Conservation (phyloP, 164 flowering plant genomes). For the Annona squamosa region DNA sequence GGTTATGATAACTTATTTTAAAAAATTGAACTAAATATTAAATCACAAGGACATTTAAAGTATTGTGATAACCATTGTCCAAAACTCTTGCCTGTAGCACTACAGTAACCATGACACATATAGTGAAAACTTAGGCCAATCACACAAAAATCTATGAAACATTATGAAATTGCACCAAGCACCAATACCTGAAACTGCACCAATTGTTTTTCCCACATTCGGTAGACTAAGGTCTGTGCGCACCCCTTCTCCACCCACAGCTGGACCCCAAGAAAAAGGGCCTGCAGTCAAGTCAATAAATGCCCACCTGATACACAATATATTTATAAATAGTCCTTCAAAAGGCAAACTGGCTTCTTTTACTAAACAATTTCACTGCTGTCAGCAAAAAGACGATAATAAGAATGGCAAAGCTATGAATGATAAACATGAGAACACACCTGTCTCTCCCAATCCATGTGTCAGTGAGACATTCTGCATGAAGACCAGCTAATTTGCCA, state of each 20-base stretch:
- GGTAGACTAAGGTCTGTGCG: constrained; percentile 87
- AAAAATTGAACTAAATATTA: too few relatives aligned
- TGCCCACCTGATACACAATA: constrained; percentile 67
- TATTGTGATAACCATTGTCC: too few relatives aligned
- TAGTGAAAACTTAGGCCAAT: background rate
- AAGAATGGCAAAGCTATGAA: background rate
- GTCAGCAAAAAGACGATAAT: background rate
- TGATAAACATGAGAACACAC: constrained; percentile 23
- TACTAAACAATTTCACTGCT: background rate
- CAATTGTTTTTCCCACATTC: constrained; percentile 81
- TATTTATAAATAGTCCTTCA: constrained; percentile 1
- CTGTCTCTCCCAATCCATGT: constrained; percentile 89
- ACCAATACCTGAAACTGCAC: constrained; percentile 73
- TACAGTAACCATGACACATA: background rate
- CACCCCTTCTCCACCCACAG: constrained; percentile 99
- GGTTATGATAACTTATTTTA: too few relatives aligned
- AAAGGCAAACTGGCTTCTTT: background rate
- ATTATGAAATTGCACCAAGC: background rate
- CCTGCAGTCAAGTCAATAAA: constrained; percentile 95
- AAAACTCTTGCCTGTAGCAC: background rate
- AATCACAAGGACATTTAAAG: too few relatives aligned
- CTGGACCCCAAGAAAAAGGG: constrained; percentile 98
- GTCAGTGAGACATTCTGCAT: constrained; percentile 89
- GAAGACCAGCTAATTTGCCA: constrained; percentile 63
- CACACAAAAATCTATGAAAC: background rate